These are phyloP conservation scores for Hysterangium stoloniferum DNA, from an alignment of 768 basidiomycete genomes.

Conservation along the genomic window DNA sequence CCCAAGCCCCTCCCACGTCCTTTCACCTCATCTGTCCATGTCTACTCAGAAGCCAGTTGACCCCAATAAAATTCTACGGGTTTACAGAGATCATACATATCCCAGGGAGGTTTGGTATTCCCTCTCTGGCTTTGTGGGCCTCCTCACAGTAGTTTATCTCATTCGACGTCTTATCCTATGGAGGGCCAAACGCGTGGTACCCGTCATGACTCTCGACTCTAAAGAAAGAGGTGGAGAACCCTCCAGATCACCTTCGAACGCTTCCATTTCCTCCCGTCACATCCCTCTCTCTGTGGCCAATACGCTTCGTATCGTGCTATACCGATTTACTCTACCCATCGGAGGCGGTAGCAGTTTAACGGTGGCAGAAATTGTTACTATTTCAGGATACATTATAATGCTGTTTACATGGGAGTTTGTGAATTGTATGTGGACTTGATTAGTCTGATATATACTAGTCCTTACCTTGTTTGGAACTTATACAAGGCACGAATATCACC, in stretches of 20 bases:
- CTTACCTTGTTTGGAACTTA: not conserved
- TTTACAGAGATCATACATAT: constrained; percentile 20
- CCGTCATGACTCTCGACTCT: not conserved
- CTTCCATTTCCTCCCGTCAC: not conserved
- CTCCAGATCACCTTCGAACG: not conserved
- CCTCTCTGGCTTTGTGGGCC: constrained; percentile 34
- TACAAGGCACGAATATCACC: constrained; percentile 17
- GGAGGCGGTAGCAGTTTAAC: not conserved
- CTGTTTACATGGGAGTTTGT: constrained; percentile 38
- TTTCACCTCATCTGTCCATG: no score
- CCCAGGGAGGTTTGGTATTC: constrained; percentile 37
- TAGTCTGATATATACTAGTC: not conserved
- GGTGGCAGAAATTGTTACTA: constrained; percentile 38
- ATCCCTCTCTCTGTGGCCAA: constrained; percentile 25
- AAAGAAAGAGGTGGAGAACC: not conserved
- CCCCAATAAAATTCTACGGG: not conserved
- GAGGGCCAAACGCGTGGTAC: not conserved
- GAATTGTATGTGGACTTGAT: constrained; percentile 32
- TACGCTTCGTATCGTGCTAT: constrained; percentile 28
- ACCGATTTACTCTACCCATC: constrained; percentile 30
- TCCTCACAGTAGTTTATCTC: constrained; percentile 31
- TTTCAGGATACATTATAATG: constrained; percentile 36
- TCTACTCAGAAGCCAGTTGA: no score
- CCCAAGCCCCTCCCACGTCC: no score
- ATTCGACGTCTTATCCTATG: not conserved